Evolutionary conservation across 1,139 yeast genomes (phyloP), one percentile per base, ranked within the genome.

Genomic region (Maudiozyma humilis): DNA sequence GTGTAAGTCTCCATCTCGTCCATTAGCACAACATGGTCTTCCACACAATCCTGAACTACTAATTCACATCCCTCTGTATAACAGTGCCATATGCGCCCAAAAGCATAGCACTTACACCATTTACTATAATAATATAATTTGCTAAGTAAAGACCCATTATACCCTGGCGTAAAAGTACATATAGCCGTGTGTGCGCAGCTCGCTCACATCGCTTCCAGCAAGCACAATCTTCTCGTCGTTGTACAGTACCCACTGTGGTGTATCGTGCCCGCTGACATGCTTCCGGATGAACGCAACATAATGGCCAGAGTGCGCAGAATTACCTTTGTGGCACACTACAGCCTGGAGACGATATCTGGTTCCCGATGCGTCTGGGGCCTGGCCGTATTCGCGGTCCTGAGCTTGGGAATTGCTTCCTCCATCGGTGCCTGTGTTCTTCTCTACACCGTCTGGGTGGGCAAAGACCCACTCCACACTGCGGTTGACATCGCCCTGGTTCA

Each of bases 221-320:
- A 73, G 66, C 7, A 86, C 94, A 12, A 91, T 95, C 63, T 88
- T 89, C 58, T 91, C 99, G 61, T 91, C 99, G 56, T 91, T 91
- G 67, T 80, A 91, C 47, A 91, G 68, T 0, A 84, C 82, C 96
- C 97, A 89, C 46, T 70, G 68, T n/a, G 56, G 65, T 8, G 12
- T 30, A 10, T 25, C 10, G 38, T 64, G 64, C 4, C 70, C 70
- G 1, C 71, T 64, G 0, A 60, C 45, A 29, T 59, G 53, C 51
- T 76, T 76, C 44, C 69, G 70, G 38, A 88, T 71, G 56, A 84
- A 91, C 0, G 83, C 89, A 34, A 93, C 97, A 61, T 91, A 91
- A 63, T 91, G 99, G 0, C 98, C 98, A 0, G 96, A 87, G 50
- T 91, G 96, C 1, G 91, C 86, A 16, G 96, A 86, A 1, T 82